These are phyloP conservation scores for Hansenula lynferdii DNA, from an alignment of 1,139 yeast genomes.

Conservation along the genomic window DNA sequence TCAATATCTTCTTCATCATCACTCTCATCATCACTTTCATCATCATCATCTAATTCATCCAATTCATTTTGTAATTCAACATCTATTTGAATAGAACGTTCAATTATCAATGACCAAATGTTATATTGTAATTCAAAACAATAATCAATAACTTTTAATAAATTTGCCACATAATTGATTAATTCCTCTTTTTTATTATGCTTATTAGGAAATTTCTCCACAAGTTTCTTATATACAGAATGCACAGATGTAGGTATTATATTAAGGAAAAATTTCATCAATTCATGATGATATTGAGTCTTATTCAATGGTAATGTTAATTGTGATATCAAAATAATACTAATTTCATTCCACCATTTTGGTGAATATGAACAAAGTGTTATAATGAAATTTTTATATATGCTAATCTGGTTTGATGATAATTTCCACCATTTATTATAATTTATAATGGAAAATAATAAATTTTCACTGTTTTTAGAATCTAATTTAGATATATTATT, in stretches of 20 bases:
- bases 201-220: slow-evolving; percentile 73
- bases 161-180: slow-evolving; percentile 60
- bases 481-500: slow-evolving; percentile 47
- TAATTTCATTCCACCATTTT: slow-evolving; percentile 84
- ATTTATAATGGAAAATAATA: slow-evolving; percentile 47
- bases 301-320: slow-evolving; percentile 34
- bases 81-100: slow-evolving; percentile 79
- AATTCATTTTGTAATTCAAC: slow-evolving; percentile 90
- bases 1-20: slow-evolving; percentile 24
- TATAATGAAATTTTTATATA: slow-evolving; percentile 63
- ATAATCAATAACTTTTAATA: slow-evolving; percentile 55
- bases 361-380: slow-evolving; percentile 85
- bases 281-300: slow-evolving; percentile 59
- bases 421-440: slow-evolving; percentile 55
- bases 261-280: slow-evolving; percentile 57
- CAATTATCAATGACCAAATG: slow-evolving; percentile 78
- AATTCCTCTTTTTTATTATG: slow-evolving; percentile 51
- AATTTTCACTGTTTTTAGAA: slow-evolving; percentile 33
- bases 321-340: slow-evolving; percentile 56
- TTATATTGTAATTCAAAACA: slow-evolving; percentile 70
- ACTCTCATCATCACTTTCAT: slow-evolving; percentile 55
- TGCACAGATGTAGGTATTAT: slow-evolving; percentile 80
- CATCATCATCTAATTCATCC: slow-evolving; percentile 83
- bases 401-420: slow-evolving; percentile 35
- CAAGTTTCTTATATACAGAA: slow-evolving; percentile 54